Evolutionary conservation across 352 stramenopile genomes (phyloP).

Genomic region (Globisporangium barbulae): DNA sequence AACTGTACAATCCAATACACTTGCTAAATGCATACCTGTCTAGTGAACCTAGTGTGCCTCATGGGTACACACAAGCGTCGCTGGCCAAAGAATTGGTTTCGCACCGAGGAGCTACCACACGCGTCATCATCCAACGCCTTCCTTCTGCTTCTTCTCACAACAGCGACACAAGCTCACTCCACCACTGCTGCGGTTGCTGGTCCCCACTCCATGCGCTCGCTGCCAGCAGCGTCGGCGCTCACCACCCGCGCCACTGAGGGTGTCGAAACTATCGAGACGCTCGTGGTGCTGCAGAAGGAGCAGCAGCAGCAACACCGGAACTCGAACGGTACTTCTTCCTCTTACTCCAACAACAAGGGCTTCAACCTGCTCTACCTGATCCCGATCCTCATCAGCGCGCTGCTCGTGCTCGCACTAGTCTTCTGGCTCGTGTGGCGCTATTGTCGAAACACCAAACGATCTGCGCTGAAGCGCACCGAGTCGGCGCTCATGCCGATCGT

Average conservation of each 20-base stretch:
- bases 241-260: no score
- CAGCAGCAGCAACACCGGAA: not conserved
- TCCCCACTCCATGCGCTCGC: conserved; percentile 14
- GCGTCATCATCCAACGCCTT: not conserved
- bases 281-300: no score
- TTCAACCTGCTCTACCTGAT: conserved; percentile 37
- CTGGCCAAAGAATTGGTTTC: no score
- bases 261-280: no score
- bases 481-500: conserved; percentile 7
- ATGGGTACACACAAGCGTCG: no score
- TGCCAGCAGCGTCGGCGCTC: not conserved
- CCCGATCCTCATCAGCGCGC: conserved; percentile 20
- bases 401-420: conserved; percentile 14
- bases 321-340: not conserved
- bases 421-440: conserved; percentile 14
- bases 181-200: conserved; percentile 8
- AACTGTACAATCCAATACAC: no score
- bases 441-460: conserved; percentile 8
- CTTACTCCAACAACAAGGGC: conserved; percentile 1
- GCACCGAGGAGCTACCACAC: no score
- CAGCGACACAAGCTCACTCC: not conserved
- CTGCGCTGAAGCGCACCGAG: conserved; percentile 5
- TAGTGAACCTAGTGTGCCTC: no score
- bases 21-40: no score
- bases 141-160: not conserved